phyloP scores from a whole-genome alignment of 305 asterid genomes.

The Fraxinus latifolia region DNA sequence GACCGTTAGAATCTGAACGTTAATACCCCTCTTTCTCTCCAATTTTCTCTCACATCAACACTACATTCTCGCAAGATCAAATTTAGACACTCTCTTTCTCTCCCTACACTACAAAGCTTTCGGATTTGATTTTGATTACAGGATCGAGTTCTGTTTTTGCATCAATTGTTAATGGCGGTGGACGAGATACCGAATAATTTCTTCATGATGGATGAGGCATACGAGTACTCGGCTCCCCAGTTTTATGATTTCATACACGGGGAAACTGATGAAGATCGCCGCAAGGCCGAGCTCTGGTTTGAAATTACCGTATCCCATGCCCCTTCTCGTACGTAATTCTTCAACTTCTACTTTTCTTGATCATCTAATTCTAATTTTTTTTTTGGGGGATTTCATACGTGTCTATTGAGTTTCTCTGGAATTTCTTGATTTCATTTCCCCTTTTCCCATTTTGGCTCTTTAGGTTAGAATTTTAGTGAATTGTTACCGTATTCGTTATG shows the following conservation, averaged over 20 bases:
- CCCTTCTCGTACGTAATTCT: conserved; percentile 72
- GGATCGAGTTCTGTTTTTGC: background rate
- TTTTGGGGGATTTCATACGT: background rate
- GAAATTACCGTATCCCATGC: conserved; percentile 50
- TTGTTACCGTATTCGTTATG: background rate
- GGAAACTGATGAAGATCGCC: conserved; percentile 57
- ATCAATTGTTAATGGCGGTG: conserved; percentile 30
- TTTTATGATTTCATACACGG: conserved; percentile 59
- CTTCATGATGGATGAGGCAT: conserved; percentile 51
- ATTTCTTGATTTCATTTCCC: background rate
- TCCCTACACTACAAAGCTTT: background rate
- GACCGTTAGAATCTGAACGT: conserved; percentile 75
- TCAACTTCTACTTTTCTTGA: background rate
- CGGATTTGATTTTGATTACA: background rate
- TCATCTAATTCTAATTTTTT: background rate
- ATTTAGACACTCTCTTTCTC: background rate
- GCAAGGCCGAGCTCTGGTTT: conserved; percentile 79
- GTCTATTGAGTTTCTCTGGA: background rate
- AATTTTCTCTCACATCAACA: conserved; percentile 12
- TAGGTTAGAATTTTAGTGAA: background rate
- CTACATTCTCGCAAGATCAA: conserved; percentile 27
- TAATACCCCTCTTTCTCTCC: conserved; percentile 30
- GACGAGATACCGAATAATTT: conserved; percentile 38
- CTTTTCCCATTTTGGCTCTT: background rate
- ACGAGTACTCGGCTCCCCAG: conserved; percentile 77